phyloP scores from a whole-genome alignment of 345 rosid genomes.

The Zanthoxylum bungeanum region DNA sequence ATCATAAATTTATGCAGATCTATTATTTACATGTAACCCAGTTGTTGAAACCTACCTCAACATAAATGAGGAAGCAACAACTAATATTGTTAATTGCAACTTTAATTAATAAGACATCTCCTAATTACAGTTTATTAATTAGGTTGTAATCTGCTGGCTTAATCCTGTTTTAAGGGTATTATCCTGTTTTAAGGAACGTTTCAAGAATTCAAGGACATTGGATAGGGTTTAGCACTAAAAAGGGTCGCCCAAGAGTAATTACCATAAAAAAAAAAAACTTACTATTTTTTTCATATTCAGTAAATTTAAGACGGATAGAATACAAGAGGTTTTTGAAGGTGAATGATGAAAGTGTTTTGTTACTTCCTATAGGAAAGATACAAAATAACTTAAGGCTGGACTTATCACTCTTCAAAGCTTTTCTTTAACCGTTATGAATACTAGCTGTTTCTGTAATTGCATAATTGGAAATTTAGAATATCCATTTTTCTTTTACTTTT shows the following conservation, averaged over 20 bases:
- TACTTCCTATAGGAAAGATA: background rate
- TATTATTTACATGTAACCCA: too few relatives aligned
- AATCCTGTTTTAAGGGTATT: background rate
- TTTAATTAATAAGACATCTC: background rate
- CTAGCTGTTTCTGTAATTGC: background rate
- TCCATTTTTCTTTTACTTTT: background rate
- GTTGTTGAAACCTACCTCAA: too few relatives aligned
- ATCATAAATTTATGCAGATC: too few relatives aligned
- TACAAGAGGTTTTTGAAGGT: background rate
- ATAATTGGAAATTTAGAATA: background rate
- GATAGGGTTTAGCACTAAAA: background rate
- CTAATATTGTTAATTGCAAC: too few relatives aligned
- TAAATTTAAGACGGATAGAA: background rate
- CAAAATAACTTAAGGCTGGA: too few relatives aligned
- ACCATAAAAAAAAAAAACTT: background rate
- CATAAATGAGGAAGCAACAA: too few relatives aligned
- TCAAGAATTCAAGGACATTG: background rate
- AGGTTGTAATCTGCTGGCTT: background rate
- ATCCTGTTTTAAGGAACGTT: background rate
- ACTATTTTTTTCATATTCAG: too few relatives aligned
- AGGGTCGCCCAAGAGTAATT: background rate
- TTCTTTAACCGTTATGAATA: background rate
- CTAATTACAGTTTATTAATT: background rate
- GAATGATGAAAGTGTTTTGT: background rate
- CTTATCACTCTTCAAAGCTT: background rate